Conservation (phyloP, 331 rosid genomes). For the Quercus tomentella region DNA sequence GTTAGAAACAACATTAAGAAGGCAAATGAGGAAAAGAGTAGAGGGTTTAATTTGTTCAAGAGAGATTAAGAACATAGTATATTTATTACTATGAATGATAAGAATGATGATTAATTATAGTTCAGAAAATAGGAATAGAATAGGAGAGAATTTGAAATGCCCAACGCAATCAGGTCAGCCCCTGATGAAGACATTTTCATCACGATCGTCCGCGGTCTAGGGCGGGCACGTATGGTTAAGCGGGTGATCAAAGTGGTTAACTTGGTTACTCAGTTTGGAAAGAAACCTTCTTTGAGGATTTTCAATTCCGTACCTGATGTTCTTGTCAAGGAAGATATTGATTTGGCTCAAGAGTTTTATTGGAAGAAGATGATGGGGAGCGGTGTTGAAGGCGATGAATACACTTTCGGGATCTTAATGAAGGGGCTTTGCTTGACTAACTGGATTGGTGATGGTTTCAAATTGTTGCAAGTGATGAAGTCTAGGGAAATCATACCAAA, state of each 20-base stretch:
- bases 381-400: constrained; percentile 56
- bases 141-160: constrained; percentile 38
- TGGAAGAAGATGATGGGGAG: constrained; percentile 58
- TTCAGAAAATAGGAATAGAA: no score
- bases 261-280: constrained; percentile 43
- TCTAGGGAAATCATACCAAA: no score
- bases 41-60: no score
- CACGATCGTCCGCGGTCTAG: constrained; percentile 55
- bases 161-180: constrained; percentile 49
- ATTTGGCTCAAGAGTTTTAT: constrained; percentile 69
- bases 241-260: constrained; percentile 45
- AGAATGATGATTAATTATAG: no score
- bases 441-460: no score
- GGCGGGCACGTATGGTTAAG: constrained; percentile 45
- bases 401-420: constrained; percentile 71
- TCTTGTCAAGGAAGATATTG: constrained; percentile 69
- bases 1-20: no score
- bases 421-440: constrained; percentile 42
- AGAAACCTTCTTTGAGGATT: constrained; percentile 52
- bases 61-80: no score
- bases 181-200: constrained; percentile 47
- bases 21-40: no score
- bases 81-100: no score
- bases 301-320: constrained; percentile 64
- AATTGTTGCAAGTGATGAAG: no score